Base-by-base conservation (phyloP, 768 basidiomycete species). In the Amanita pallidorosea region DNA sequence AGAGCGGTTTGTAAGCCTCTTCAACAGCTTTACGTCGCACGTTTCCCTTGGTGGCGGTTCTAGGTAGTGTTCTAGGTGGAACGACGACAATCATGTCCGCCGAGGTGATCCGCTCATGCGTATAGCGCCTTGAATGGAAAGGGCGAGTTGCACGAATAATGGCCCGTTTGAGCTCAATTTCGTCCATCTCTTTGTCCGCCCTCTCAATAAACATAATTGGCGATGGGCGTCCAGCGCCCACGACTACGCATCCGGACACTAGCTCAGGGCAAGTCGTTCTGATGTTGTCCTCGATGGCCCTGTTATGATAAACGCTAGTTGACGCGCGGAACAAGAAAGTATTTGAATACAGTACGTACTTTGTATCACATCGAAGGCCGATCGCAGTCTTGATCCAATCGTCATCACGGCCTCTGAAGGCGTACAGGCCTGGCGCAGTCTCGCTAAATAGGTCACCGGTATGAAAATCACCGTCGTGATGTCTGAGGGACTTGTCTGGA, bases 301-400 rank as follows among this genome's bases (percentile, higher is more conserved):
- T 80, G 18, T 42, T 29, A 27, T 22, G 50, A 35, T 4, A 27
- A 12, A 29, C 29, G 27, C 25, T 25, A 11, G 40, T 29, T 34
- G 9, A 41, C 6, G 25, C 12, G 18, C 12, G 18, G 17, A 33
- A 48, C 23, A 15, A 49, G 31, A 31, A 33, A 5, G n/a, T 33
- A 7, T 27, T 12, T 29, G 43, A 15, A n/a, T n/a, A 4, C 36
- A 9, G 8, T 69, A 29, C 71, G 29, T 65, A 76, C 74, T 78
- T 81, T 45, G 87, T 87, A 59, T 89, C 86, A 58, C 86, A 88
- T 47, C 86, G 76, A 54, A 88, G 67, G 59, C 85, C 81, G 60
- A 78, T 85, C 60, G 85, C 82, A 35, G 80, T 81, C 68, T 88
- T 89, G 63, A 89, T 88, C 87, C 86, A 88, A 64, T 89, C 86